phyloP scores from a whole-genome alignment of 495 filamentous ascomycete genomes.

The Xylaria longipes region DNA sequence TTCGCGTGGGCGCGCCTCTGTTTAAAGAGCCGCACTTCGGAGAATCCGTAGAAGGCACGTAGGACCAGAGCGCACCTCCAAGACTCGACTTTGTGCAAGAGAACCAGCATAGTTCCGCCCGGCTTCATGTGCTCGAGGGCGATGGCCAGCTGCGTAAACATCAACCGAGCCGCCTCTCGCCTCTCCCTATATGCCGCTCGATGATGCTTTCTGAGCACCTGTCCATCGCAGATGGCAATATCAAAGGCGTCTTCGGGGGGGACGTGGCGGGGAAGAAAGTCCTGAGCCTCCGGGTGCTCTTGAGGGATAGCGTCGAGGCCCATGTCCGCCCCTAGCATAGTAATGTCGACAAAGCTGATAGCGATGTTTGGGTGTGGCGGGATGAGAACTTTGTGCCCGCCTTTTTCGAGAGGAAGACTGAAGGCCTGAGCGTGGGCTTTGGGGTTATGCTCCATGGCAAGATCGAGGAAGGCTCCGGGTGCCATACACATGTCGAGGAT shows the following conservation, averaged over 20 bases:
- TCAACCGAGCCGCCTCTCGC: conserved; percentile 51
- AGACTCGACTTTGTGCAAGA: conserved; percentile 58
- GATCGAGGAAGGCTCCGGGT: conserved; percentile 58
- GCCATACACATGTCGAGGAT: conserved; percentile 66
- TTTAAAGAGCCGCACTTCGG: conserved; percentile 57
- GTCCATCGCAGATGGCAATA: conserved; percentile 64
- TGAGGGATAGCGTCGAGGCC: conserved; percentile 47
- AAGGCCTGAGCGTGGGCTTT: conserved; percentile 47
- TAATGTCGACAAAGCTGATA: conserved; percentile 56
- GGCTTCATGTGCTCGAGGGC: conserved; percentile 52
- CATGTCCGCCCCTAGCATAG: conserved; percentile 61
- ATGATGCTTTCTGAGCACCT: conserved; percentile 57
- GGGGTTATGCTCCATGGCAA: conserved; percentile 46
- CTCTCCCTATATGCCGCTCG: conserved; percentile 48
- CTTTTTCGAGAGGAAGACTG: conserved; percentile 48
- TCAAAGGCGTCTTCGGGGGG: conserved; percentile 49
- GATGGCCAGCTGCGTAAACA: conserved; percentile 53
- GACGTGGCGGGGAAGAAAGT: conserved; percentile 46
- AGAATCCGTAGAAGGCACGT: conserved; percentile 51
- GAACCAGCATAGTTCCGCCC: conserved; percentile 54
- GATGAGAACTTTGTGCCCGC: conserved; percentile 54
- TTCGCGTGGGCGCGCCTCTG: conserved; percentile 48
- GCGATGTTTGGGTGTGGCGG: conserved; percentile 18
- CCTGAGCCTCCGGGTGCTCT: conserved; percentile 49
- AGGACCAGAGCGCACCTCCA: conserved; percentile 49